phyloP scores from a whole-genome alignment of 2,329 filamentous ascomycete species.

The Colletotrichum sp. region DNA sequence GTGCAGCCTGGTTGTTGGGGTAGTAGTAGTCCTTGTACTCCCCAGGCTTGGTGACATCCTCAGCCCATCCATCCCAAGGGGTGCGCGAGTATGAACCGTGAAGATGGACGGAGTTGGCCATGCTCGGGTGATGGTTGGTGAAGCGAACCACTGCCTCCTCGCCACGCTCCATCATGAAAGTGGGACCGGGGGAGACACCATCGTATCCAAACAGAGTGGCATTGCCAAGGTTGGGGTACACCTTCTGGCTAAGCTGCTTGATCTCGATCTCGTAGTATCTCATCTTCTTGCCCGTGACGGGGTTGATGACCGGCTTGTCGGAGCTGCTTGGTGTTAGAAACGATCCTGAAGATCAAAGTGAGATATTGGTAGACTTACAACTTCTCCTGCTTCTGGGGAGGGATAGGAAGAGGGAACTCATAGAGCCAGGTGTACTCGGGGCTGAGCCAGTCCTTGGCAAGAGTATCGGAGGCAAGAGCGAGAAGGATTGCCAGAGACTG shows the following conservation, averaged over 20 bases:
- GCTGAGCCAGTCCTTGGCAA: conserved; percentile 21
- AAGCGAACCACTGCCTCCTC: conserved; percentile 54
- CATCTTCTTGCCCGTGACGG: conserved; percentile 37
- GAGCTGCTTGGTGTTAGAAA: neutral
- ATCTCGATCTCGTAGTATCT: conserved; percentile 31
- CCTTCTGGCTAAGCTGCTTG: conserved; percentile 25
- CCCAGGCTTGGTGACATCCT: conserved; percentile 48
- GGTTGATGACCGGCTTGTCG: conserved; percentile 23
- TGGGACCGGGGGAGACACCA: conserved; percentile 54
- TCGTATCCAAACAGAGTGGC: conserved; percentile 46
- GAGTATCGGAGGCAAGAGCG: conserved; percentile 4
- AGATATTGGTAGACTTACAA: conserved; percentile 28
- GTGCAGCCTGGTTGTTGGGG: conserved; percentile 52
- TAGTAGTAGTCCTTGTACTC: conserved; percentile 63
- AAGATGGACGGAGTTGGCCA: conserved; percentile 49
- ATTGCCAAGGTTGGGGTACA: conserved; percentile 26
- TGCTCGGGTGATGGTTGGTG: conserved; percentile 44
- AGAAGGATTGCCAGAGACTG: conserved; percentile 15
- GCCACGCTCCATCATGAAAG: conserved; percentile 48
- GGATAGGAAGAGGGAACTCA: conserved; percentile 23
- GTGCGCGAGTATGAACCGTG: conserved; percentile 53
- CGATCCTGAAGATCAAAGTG: rapidly evolving
- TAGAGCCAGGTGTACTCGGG: conserved; percentile 19
- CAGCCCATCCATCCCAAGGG: conserved; percentile 54
- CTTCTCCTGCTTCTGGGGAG: conserved; percentile 46